These are phyloP conservation scores for Cudoniella acicularis DNA, from an alignment of 495 filamentous ascomycete genomes.

Conservation along the genomic window DNA sequence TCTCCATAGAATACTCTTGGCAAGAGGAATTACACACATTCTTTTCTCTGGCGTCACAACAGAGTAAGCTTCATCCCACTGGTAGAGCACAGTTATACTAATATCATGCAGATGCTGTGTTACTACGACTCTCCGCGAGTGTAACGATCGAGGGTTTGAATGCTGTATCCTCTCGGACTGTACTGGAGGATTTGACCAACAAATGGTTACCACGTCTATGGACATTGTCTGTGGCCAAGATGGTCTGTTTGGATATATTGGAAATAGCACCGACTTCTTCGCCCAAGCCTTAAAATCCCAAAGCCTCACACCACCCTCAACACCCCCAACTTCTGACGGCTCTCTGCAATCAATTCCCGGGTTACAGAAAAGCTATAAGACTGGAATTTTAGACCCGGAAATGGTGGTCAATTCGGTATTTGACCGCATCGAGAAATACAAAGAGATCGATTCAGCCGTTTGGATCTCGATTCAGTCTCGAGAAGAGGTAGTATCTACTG, in stretches of 20 bases:
- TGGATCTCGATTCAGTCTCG: constrained; percentile 48
- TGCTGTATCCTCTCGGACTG: constrained; percentile 49
- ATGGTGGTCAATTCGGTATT: constrained; percentile 37
- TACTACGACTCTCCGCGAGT: constrained; percentile 64
- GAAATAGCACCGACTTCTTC: constrained; percentile 34
- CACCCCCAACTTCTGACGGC: constrained; percentile 27
- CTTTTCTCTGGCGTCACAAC: constrained; percentile 55
- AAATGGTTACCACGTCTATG: constrained; percentile 33
- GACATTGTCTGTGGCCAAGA: constrained; percentile 35
- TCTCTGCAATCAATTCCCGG: constrained; percentile 31
- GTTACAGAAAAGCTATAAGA: constrained; percentile 33
- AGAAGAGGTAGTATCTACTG: constrained; percentile 37
- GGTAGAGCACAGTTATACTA: constrained; percentile 24
- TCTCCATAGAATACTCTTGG: constrained; percentile 23
- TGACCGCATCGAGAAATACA: constrained; percentile 42
- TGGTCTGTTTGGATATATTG: constrained; percentile 30
- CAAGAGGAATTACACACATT: constrained; percentile 59
- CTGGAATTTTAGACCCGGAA: constrained; percentile 27
- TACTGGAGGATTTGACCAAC: constrained; percentile 34
- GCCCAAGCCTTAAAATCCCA: constrained; percentile 26
- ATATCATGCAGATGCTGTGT: constrained; percentile 61
- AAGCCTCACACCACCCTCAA: constrained; percentile 30
- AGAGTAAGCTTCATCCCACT: constrained; percentile 30
- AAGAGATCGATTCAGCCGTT: constrained; percentile 44
- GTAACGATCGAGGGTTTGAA: constrained; percentile 71